A percentile compares a stretch with the other conserved stretches of the same genome.
These are phyloP conservation scores for Sutorius eximius DNA, from an alignment of 1,284 basidiomycete genomes.

Conservation along the genomic window DNA sequence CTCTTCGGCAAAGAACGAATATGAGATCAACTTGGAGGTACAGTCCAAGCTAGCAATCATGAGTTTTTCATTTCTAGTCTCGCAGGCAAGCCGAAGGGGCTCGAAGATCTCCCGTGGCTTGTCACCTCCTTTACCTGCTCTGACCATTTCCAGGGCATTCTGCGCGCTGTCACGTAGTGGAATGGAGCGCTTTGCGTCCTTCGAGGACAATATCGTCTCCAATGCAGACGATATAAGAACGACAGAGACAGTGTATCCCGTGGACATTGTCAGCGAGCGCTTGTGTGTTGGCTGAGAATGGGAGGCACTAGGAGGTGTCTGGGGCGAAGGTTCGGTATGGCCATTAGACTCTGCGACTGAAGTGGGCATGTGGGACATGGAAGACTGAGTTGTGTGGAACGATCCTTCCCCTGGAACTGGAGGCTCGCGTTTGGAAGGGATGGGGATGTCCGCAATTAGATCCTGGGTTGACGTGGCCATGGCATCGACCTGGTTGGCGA, in stretches of 20 bases:
- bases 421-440: conserved; percentile 2
- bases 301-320: conserved; percentile 19
- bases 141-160: conserved; percentile 81
- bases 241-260: conserved; percentile 70
- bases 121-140: conserved; percentile 66
- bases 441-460: not conserved
- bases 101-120: conserved; percentile 87
- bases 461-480: conserved; percentile 1
- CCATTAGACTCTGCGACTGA: conserved; percentile 12
- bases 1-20: conserved; percentile 87
- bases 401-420: conserved; percentile 8
- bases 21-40: conserved; percentile 93
- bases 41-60: conserved; percentile 95
- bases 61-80: conserved; percentile 87
- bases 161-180: conserved; percentile 83
- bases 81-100: conserved; percentile 89
- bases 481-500: conserved; percentile 2
- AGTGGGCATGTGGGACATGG: conserved; percentile 2
- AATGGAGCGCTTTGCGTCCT: conserved; percentile 83
- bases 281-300: conserved; percentile 36
- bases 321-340: conserved; percentile 12
- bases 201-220: conserved; percentile 84
- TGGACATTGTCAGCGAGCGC: conserved; percentile 71
- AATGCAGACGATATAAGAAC: conserved; percentile 85
- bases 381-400: conserved; percentile 3